Base-by-base conservation (phyloP, 2,329 filamentous ascomycete genomes). In the Xylariales sp. region DNA sequence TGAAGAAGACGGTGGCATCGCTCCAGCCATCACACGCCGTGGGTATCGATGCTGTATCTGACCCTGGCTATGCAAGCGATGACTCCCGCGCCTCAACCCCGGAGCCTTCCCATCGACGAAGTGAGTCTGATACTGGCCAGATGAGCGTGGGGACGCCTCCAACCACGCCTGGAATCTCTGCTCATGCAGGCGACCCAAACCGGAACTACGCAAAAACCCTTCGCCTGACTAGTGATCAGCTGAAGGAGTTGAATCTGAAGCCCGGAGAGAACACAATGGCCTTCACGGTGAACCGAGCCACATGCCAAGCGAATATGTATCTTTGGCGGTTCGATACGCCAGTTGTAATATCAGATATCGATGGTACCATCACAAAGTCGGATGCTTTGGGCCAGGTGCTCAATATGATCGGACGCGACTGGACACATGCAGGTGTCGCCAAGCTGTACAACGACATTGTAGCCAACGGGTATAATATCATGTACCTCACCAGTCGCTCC, bases 351-450 rank as follows among this genome's bases (percentile, higher is more conserved):
- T 97, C 91, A 1, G 93, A 98, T 62, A 97, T 98, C 56, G 93
- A 98, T 63, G 93, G 93, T 38, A 98, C 93, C 16, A 98, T 98
- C 55, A 98, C 93, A 45, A 98, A 98, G 68, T 95, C 90, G 3
- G 90, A 96, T 65, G 90, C 89, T 12, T 71, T 95, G 11, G 93
- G 93, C 11, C 93, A 98, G 57, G 88, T 98, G 31, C 67, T 97
- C 40, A 97, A 91, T 69, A 93, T 93, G 80, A 91, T 98, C 50
- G 93, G 93, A 31, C 84, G 93, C 35, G 93, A 98, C 64, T 98
- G 93, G 93, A 98, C 93, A 3, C 93, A 98, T 61, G 78, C 89
- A 12, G 93, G 93, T 27, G 91, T 98, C 18, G 94, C 93, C 16
- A 98, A 98, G 67, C 75, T 98, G 7, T 98, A 97, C 65, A 93